Base-by-base conservation (phyloP, 176 grass and related monocot genomes). In the Calamus simplicifolius region DNA sequence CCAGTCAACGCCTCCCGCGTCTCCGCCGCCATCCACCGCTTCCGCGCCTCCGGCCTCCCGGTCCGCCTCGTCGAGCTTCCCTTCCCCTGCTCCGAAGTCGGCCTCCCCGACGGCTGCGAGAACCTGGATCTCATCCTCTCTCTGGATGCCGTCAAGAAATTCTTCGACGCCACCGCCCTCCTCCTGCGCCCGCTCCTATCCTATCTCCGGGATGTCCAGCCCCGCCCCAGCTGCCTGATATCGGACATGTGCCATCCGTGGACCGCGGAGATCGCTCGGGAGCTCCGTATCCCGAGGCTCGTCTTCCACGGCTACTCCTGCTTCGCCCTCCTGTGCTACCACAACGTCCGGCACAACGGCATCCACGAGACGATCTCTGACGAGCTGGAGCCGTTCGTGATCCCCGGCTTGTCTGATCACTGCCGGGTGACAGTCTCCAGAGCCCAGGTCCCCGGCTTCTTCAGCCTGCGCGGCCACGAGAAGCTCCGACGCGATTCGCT, bases 251-350 rank as follows among this genome's bases (percentile, higher is more conserved):
- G 75, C 51, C 54, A 90, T 67, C 66, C 62, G 3, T 85, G 78
- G 87, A 80, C 82, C 38, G 51, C 1, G 1, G 31, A 29, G 18
- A 28, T 85, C 6, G 87, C 82, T 48, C 57, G 75, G 0, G 76
- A 82, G 6, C 76, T 90, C 57, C 51, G 78, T 17, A 55, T 52
- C 15, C 75, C 75, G 0, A 75, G 82, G 29, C 77, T 82, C 25
- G 54, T 82, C 58, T 90, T 85, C 73, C 82, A 85, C 13, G 78
- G 82, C 1, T 75, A 73, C 48, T 19, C 27, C 4, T 84, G 82
- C 27, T 85, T 90, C 69, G 57, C 75, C 2, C 48, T 79, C 58
- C 64, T 81, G 26, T 62, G 71, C 26, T 64, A 59, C 54, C 58
- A 82, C 72, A 69, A 79, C 50, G 52, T 90, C 2, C 19, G 29